phyloP scores from a whole-genome alignment of 345 rosid genomes.

The Salix dunnii region DNA sequence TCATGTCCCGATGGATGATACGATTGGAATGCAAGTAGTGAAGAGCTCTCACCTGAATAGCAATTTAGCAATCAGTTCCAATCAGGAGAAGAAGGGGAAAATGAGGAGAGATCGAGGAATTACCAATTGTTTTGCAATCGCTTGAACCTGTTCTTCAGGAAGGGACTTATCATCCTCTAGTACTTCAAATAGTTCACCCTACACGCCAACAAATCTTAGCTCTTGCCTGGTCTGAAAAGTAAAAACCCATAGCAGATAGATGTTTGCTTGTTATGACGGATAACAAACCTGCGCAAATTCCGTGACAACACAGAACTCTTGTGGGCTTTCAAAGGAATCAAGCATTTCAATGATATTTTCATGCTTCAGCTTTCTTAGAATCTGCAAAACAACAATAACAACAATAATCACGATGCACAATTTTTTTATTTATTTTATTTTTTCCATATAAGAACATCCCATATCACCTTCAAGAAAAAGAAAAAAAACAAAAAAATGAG shows the following conservation, averaged over 20 bases:
- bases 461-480: neutral
- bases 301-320: constrained; percentile 95
- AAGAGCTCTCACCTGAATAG: constrained; percentile 72
- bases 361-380: constrained; percentile 89
- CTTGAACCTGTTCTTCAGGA: constrained; percentile 96
- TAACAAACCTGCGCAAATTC: constrained; percentile 83
- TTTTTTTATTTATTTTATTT: too few species aligned
- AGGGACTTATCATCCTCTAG: constrained; percentile 96
- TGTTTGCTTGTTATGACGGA: neutral
- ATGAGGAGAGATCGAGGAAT: constrained; percentile 7
- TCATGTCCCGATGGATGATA: constrained; percentile 97
- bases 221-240: neutral
- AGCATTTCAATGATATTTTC: constrained; percentile 93
- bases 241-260: neutral
- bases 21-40: constrained; percentile 97
- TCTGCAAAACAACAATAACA: constrained; percentile 33
- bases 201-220: constrained; percentile 14
- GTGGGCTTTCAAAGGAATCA: constrained; percentile 88
- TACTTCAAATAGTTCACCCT: constrained; percentile 97
- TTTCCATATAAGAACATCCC: too few species aligned
- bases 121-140: constrained; percentile 98
- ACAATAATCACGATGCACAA: too few species aligned
- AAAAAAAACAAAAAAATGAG: neutral
- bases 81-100: neutral
- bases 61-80: constrained; percentile 4